Base-by-base conservation (phyloP, 1,139 yeast species). In the Saccharomyces hybrid region DNA sequence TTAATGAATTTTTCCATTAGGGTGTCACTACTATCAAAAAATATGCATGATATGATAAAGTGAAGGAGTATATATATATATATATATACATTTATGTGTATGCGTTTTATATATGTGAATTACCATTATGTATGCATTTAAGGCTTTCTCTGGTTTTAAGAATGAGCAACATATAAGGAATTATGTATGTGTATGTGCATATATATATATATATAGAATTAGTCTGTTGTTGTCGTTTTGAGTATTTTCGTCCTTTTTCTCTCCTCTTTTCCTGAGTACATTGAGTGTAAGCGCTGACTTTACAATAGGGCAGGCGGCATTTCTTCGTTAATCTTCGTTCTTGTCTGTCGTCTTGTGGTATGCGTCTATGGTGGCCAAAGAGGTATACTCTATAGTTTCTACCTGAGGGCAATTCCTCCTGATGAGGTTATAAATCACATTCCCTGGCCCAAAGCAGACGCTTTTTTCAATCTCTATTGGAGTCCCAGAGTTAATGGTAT, bases 381-480 rank as follows among this genome's bases (percentile, higher is more conserved):
- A 61, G 27, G 63, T 63, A 54, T 61, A 65, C 50, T 65, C 67
- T 51, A 54, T 57, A 20, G 64, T 55, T 16, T 56, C 51, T 42
- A 63, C 46, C 23, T 57, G 48, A 7, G 58, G 58, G 50, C 66
- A 62, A 52, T 68, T 67, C 48, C 69, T 61, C 48, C 59, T 63
- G 11, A 68, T 57, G 31, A 67, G 54, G 47, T 65, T 65, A 50
- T 61, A 62, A 25, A 67, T 62, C 8, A 63, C 68, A 32, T 56
- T 62, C 2, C 71, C 70, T 1, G 71, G 71, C 4, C 71, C 71
- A 53, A 67, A 59, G 52, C 66, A 64, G 3, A 65, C 55, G 1
- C 68, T 65, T 14, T 59, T 54, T 13, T 57, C 54, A 2, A 59
- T 28, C 4, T 57, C 50, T 2, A 41, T 51, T 14, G 50, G 51